Conservation (phyloP, 176 grass and related monocot genomes). For the Hordeum vulgare region MorexV3_pseudomolecules_assembly NC_058519.1:548913945-548914444, state of each 20-base stretch:
- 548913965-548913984: conserved; percentile 64
- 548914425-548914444: conserved; percentile 55
- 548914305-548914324: conserved; percentile 60
- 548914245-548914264: background rate
- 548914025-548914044: conserved; percentile 70
- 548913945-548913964: conserved; percentile 79
- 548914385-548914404: conserved; percentile 70
- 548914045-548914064: conserved; percentile 61
- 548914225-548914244: background rate
- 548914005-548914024: conserved; percentile 70
- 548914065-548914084: conserved; percentile 73
- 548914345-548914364: conserved; percentile 92
- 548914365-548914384: conserved; percentile 77
- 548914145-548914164: background rate
- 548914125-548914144: background rate
- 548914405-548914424: conserved; percentile 39
- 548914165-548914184: background rate
- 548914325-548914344: conserved; percentile 84
- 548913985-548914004: conserved; percentile 78
- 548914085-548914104: conserved; percentile 7
- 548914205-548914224: background rate
- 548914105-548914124: background rate
- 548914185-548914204: background rate
- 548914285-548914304: conserved; percentile 92
- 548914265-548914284: conserved; percentile 63